These are phyloP conservation scores for Hypoxylon fragiforme DNA, from an alignment of 495 filamentous ascomycete genomes.

Conservation along the genomic window DNA sequence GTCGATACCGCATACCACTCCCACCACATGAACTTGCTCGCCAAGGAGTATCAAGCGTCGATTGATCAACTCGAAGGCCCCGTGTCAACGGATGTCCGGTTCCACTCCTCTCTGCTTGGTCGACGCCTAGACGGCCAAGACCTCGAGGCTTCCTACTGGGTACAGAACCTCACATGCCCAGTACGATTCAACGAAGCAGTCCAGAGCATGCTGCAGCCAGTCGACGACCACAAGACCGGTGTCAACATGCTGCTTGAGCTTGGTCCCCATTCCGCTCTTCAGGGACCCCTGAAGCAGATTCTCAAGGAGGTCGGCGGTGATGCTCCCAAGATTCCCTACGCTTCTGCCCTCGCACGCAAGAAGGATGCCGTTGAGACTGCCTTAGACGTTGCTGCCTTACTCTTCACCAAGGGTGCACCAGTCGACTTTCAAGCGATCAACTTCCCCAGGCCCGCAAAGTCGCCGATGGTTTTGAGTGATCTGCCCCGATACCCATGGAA, in stretches of 20 bases:
- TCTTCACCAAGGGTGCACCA: slow-evolving; percentile 49
- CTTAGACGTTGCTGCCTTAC: slow-evolving; percentile 47
- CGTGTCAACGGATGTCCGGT: slow-evolving; percentile 44
- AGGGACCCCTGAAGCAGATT: slow-evolving; percentile 62
- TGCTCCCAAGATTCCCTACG: slow-evolving; percentile 47
- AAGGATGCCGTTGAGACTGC: slow-evolving; percentile 49
- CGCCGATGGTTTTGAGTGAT: slow-evolving; percentile 43
- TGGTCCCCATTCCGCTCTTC: slow-evolving; percentile 66
- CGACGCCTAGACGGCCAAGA: slow-evolving; percentile 37
- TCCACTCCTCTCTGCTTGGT: slow-evolving; percentile 46
- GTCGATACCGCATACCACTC: slow-evolving; percentile 60
- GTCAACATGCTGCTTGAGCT: slow-evolving; percentile 61
- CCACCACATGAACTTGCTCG: slow-evolving; percentile 54
- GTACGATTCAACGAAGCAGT: slow-evolving; percentile 55
- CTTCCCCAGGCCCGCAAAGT: slow-evolving; percentile 41
- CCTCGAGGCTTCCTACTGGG: slow-evolving; percentile 56
- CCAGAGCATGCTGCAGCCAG: slow-evolving; percentile 38
- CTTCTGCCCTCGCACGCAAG: slow-evolving; percentile 47
- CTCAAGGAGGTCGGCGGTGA: slow-evolving; percentile 47
- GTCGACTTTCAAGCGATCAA: slow-evolving; percentile 53
- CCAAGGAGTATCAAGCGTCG: slow-evolving; percentile 47
- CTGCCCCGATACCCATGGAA: slow-evolving; percentile 57
- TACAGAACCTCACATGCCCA: slow-evolving; percentile 55
- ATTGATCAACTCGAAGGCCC: slow-evolving; percentile 42
- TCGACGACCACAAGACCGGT: slow-evolving; percentile 37